Evolutionary conservation across 2,329 filamentous ascomycete species (phyloP).

Genomic region (Phialophora verrucosa): DNA sequence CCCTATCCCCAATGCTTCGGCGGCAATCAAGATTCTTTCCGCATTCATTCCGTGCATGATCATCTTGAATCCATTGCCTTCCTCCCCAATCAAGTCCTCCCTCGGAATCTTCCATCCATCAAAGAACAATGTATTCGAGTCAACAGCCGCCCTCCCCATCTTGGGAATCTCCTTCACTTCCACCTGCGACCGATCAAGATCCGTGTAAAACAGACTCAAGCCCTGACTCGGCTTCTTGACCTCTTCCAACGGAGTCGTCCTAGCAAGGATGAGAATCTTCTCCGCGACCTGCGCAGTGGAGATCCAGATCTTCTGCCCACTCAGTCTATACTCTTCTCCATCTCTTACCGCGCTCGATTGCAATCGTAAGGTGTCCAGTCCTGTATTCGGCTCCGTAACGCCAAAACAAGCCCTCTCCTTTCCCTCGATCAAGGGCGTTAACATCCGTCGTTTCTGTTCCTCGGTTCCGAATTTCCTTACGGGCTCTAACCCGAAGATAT

Average conservation of each 20-base stretch:
- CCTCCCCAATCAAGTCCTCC: slow-evolving; percentile 49
- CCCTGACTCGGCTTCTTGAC: slow-evolving; percentile 52
- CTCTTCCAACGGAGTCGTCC: slow-evolving; percentile 50
- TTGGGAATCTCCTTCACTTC: slow-evolving; percentile 54
- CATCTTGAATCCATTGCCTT: slow-evolving; percentile 54
- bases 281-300: slow-evolving; percentile 54
- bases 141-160: slow-evolving; percentile 54
- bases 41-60: slow-evolving; percentile 51
- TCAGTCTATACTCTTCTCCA: slow-evolving; percentile 44
- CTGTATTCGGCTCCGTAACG: slow-evolving; percentile 53
- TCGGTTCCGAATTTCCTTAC: slow-evolving; percentile 53
- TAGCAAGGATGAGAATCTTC: slow-evolving; percentile 52
- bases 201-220: slow-evolving; percentile 55
- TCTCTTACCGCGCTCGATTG: slow-evolving; percentile 46
- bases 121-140: slow-evolving; percentile 54
- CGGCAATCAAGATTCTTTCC: slow-evolving; percentile 47
- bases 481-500: slow-evolving; percentile 55
- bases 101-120: slow-evolving; percentile 52
- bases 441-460: slow-evolving; percentile 50
- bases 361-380: slow-evolving; percentile 51
- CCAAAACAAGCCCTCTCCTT: slow-evolving; percentile 51
- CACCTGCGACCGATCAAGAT: slow-evolving; percentile 47
- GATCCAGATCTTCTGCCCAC: slow-evolving; percentile 54
- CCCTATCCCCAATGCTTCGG: slow-evolving; percentile 53
- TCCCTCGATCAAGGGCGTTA: slow-evolving; percentile 50